Percentiles rank a stretch among this genome's conserved stretches.
These are phyloP conservation scores for Cyberlindnera subsufficiens DNA, from an alignment of 805 yeast species.

Conservation along the genomic window DNA sequence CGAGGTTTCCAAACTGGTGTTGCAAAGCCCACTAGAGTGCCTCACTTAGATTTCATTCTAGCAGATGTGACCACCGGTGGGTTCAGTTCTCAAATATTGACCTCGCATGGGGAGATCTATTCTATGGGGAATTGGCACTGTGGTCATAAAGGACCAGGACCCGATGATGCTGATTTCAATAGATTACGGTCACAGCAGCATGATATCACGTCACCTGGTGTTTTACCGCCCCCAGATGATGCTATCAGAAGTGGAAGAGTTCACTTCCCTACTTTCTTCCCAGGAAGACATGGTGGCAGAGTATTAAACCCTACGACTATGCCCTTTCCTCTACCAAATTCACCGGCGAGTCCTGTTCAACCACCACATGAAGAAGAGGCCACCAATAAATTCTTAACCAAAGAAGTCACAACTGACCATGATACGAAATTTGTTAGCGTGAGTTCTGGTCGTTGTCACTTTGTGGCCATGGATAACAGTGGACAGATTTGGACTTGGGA, in stretches of 20 bases:
- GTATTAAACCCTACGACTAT: background rate
- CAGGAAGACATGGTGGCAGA: constrained; percentile 5
- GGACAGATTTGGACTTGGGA: constrained; percentile 62
- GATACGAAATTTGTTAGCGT: constrained; percentile 37
- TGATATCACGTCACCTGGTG: background rate
- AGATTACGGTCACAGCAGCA: background rate
- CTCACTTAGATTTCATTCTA: constrained; percentile 30
- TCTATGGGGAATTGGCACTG: constrained; percentile 46
- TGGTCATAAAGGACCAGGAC: constrained; percentile 36
- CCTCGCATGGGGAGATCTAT: constrained; percentile 49
- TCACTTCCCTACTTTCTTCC: background rate
- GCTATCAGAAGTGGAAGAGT: constrained; percentile 1
- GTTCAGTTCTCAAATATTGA: constrained; percentile 52
- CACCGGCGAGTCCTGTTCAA: background rate
- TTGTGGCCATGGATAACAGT: constrained; percentile 49
- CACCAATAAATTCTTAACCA: constrained; percentile 9
- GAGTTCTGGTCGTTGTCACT: constrained; percentile 60
- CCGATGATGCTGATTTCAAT: constrained; percentile 30
- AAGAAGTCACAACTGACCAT: constrained; percentile 14
- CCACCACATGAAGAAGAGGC: background rate
- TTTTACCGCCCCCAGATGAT: constrained; percentile 1
- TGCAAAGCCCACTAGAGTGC: constrained; percentile 32
- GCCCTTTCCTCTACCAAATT: background rate
- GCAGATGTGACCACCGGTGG: constrained; percentile 59
- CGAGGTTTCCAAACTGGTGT: constrained; percentile 25